Evolutionary conservation across 495 filamentous ascomycete species (phyloP), one percentile per base, ranked within the genome.

Genomic region (Penicillium longicatenatum): DNA sequence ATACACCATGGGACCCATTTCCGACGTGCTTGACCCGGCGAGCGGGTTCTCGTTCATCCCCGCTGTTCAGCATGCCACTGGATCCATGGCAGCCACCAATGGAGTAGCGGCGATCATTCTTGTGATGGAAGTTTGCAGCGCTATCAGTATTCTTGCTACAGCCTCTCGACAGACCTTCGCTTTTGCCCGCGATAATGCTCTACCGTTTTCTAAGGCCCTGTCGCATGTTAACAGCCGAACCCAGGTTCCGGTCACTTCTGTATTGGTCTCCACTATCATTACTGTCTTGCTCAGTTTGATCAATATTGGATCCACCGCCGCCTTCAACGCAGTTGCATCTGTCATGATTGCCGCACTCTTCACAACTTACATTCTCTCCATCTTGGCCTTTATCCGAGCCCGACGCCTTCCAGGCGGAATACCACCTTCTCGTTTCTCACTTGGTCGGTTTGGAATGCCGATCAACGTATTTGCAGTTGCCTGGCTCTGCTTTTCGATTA

Each of bases 201-300:
- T 81, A 4, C 71, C 74, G 0, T 79, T 74, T 57, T 70, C 77
- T 2, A 21, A 70, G 47, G 39, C 66, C 52, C 61, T 69, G 26
- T 71, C 74, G 8, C 50, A 73, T 19, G 62, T 81, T 19, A 77
- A 81, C 50, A 70, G 67, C 6, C 44, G 60, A 0, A 65, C 65
- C 55, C 75, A 79, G 49, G 76, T 89, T 35, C 85, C 82, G 10
- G 64, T 81, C 51, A 81, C 79, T 61, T 73, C 84, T 19, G 80
- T 82, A 47, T 62, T 78, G 5, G 67, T 83, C 19, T 77, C 77
- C 8, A 61, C 79, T 3, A 64, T 82, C 19, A 82, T 84, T 58
- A 76, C 77, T 57, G 60, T 82, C 4, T 52, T 76, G 29, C 71
- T 82, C 24, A 71, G 72, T 14, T 61, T 77, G 26, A 79, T 80